phyloP scores from a whole-genome alignment of 805 yeast species.

The Wickerhamiella cacticola region DNA sequence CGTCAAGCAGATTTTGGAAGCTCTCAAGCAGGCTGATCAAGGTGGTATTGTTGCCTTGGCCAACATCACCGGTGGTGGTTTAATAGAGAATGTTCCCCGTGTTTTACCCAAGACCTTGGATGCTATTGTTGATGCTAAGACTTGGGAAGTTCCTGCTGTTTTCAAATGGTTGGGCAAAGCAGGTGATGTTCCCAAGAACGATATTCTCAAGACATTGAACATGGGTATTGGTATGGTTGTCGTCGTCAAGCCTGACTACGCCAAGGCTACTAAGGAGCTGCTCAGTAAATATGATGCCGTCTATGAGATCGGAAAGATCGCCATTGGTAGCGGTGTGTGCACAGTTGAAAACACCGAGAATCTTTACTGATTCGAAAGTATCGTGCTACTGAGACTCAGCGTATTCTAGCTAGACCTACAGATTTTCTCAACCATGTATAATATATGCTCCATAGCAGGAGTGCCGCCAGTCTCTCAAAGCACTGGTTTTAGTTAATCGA shows the following conservation, averaged over 20 bases:
- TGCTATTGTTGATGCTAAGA: slow-evolving; percentile 65
- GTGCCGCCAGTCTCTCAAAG: no score
- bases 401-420: not conserved
- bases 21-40: slow-evolving; percentile 40
- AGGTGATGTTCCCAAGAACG: slow-evolving; percentile 79
- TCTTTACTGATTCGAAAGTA: no score
- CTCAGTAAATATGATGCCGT: slow-evolving; percentile 63
- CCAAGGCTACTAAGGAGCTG: slow-evolving; percentile 42
- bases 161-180: slow-evolving; percentile 89
- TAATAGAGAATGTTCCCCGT: slow-evolving; percentile 91
- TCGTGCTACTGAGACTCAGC: slow-evolving; percentile 12
- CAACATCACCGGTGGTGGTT: slow-evolving; percentile 97
- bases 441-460: no score
- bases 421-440: not conserved
- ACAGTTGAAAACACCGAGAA: slow-evolving; percentile 25
- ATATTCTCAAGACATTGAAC: slow-evolving; percentile 82
- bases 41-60: slow-evolving; percentile 75
- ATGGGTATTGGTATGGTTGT: slow-evolving; percentile 96
- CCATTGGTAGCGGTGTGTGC: slow-evolving; percentile 35
- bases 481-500: no score
- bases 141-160: slow-evolving; percentile 78
- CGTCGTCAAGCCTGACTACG: slow-evolving; percentile 62
- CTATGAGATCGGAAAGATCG: slow-evolving; percentile 52
- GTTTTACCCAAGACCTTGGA: slow-evolving; percentile 71
- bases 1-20: slow-evolving; percentile 77